These are phyloP conservation scores for Suhomyces atakaporum DNA, from an alignment of 1,139 yeast species.

Conservation along the genomic window DNA sequence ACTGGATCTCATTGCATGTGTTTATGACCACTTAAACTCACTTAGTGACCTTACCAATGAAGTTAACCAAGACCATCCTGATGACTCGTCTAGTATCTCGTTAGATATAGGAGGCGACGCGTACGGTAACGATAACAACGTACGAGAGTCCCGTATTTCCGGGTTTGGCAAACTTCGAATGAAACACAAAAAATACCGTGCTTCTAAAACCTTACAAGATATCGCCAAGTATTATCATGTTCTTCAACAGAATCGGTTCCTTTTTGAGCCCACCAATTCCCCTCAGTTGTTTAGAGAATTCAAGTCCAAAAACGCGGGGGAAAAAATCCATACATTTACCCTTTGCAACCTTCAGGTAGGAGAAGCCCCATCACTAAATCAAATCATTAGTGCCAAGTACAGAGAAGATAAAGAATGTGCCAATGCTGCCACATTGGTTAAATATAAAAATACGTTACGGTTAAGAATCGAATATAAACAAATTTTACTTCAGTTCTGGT, in stretches of 20 bases:
- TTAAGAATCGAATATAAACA: constrained; percentile 45
- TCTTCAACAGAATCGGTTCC: constrained; percentile 32
- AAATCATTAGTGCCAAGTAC: constrained; percentile 30
- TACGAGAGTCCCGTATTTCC: constrained; percentile 16
- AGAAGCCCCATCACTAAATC: constrained; percentile 40
- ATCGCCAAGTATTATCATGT: constrained; percentile 23
- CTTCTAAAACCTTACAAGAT: constrained; percentile 16
- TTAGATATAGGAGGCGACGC: constrained; percentile 25
- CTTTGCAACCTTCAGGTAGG: constrained; percentile 37
- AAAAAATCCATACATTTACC: constrained; percentile 31
- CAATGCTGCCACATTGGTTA: constrained; percentile 28
- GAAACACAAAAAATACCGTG: constrained; percentile 18
- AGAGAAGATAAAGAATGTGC: constrained; percentile 25
- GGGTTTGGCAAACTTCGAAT: constrained; percentile 21
- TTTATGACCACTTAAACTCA: constrained; percentile 34
- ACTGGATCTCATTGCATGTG: constrained; percentile 29
- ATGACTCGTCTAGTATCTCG: constrained; percentile 2
- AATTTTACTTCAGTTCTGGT: constrained; percentile 45
- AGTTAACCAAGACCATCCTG: constrained; percentile 18
- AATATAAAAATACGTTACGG: constrained; percentile 41
- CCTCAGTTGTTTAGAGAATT: constrained; percentile 19
- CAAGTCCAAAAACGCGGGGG: constrained; percentile 25
- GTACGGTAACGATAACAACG: constrained; percentile 20
- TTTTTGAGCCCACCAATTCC: constrained; percentile 40
- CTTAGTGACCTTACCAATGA: constrained; percentile 22